These are phyloP conservation scores for Calcarisporium arbuscula DNA, from an alignment of 2,329 filamentous ascomycete genomes.

Conservation along the genomic window DNA sequence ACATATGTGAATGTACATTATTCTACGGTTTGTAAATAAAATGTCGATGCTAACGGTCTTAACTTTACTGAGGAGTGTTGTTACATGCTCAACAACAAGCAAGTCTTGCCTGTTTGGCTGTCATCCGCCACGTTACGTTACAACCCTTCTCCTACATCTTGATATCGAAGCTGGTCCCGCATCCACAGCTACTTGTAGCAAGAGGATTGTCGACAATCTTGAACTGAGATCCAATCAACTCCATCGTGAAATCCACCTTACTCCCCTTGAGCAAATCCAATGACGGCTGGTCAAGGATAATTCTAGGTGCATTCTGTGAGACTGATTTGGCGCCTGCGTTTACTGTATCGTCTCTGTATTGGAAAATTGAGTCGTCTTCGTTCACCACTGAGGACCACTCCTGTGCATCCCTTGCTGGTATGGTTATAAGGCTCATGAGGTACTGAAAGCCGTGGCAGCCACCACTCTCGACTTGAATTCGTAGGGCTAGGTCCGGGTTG, in stretches of 20 bases:
- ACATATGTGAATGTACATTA: too few species aligned
- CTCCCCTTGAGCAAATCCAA: conserved; percentile 86
- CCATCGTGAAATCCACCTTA: conserved; percentile 93
- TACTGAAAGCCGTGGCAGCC: conserved; percentile 99
- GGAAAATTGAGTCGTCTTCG: conserved; percentile 85
- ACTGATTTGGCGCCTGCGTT: conserved; percentile 14
- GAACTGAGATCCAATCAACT: conserved; percentile 84
- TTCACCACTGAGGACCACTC: conserved; percentile 32
- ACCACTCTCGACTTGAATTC: conserved; percentile 85
- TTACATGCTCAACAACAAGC: too few species aligned
- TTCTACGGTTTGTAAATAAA: background rate
- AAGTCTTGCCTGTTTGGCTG: too few species aligned
- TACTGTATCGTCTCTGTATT: conserved; percentile 52
- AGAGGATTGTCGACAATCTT: conserved; percentile 91
- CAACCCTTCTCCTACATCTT: too few species aligned
- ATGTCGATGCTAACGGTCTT: too few species aligned
- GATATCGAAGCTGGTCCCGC: conserved; percentile 96
- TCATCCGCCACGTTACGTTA: too few species aligned
- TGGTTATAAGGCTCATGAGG: conserved; percentile 74
- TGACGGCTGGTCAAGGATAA: conserved; percentile 83
- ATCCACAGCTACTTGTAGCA: conserved; percentile 91
- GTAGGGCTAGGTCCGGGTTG: conserved; percentile 79
- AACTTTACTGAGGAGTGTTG: too few species aligned
- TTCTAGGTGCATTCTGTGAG: conserved; percentile 51
- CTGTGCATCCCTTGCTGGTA: conserved; percentile 36